Conservation (phyloP, 176 grass and related monocot species). For the Aegilops longissima region DNA sequence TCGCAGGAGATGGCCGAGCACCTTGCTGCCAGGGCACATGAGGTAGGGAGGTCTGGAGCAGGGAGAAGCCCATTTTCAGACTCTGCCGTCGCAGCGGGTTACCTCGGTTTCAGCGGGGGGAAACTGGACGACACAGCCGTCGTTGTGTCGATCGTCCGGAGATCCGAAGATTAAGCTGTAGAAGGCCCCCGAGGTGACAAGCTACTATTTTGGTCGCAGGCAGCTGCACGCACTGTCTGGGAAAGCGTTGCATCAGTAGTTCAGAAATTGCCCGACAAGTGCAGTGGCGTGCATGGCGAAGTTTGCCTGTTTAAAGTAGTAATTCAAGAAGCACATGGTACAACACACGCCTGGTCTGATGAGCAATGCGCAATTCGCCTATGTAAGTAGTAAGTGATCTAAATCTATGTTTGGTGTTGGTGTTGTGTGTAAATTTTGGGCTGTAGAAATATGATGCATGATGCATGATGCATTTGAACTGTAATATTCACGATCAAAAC, state of each 20-base stretch:
- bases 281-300: neutral
- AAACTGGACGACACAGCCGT: slow-evolving; percentile 76
- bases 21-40: slow-evolving; percentile 58
- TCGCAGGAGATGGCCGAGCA: slow-evolving; percentile 79
- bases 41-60: slow-evolving; percentile 71
- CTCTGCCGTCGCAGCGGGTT: slow-evolving; percentile 63
- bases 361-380: neutral
- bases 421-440: neutral
- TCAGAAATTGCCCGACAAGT: neutral
- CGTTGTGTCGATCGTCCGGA: slow-evolving; percentile 60
- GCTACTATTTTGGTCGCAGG: neutral
- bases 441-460: neutral
- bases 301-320: too few relatives aligned
- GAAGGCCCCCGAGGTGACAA: neutral
- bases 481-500: neutral
- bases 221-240: neutral
- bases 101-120: slow-evolving; percentile 69
- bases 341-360: neutral
- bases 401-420: neutral
- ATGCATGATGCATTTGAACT: neutral
- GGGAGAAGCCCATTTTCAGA: slow-evolving; percentile 85
- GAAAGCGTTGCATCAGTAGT: neutral
- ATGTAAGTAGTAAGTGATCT: neutral
- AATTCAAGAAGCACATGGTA: too few relatives aligned
- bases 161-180: slow-evolving; percentile 33